Evolutionary conservation across 2,329 filamentous ascomycete species (phyloP).

Genomic region (Cordyceps fumosorosea): DNA sequence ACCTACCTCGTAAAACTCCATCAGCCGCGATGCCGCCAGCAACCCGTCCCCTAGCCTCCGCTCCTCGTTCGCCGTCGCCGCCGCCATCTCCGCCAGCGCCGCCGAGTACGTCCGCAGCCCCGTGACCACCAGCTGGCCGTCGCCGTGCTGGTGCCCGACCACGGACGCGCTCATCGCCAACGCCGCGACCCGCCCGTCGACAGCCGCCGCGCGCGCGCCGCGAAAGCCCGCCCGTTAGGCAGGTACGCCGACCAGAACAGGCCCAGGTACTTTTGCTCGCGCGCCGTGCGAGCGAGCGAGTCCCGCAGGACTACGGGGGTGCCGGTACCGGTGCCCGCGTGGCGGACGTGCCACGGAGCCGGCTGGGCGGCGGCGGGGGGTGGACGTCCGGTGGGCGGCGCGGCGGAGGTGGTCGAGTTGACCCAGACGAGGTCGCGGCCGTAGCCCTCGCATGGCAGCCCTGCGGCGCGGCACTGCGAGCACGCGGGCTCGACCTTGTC

Average conservation of each 20-base stretch:
- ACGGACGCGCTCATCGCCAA: constrained; percentile 6
- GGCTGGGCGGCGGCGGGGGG: not conserved
- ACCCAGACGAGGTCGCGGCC: constrained; percentile 9
- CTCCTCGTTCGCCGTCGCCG: not conserved
- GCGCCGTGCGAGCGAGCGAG: not conserved
- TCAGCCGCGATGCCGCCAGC: constrained; percentile 1
- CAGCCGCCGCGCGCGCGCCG: not conserved
- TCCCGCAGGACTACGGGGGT: constrained; percentile 2
- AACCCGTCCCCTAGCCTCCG: not conserved
- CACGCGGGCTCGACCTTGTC: not conserved
- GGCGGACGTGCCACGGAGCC: constrained; percentile 5
- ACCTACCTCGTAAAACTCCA: constrained; percentile 7
- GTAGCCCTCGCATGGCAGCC: constrained; percentile 1
- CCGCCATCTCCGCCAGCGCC: constrained; percentile 2
- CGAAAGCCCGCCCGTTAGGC: constrained; percentile 6
- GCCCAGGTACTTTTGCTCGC: constrained; percentile 10
- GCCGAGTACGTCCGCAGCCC: not conserved
- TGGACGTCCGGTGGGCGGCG: not conserved
- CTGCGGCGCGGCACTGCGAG: constrained; percentile 1
- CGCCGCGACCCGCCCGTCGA: constrained; percentile 6
- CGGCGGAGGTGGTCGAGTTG: constrained; percentile 1
- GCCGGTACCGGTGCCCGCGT: not conserved
- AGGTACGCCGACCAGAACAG: constrained; percentile 11
- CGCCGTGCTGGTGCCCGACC: not conserved
- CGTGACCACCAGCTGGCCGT: not conserved